Evolutionary conservation across 2,329 filamentous ascomycete species (phyloP).

Genomic region (Fusarium abutilonis): DNA sequence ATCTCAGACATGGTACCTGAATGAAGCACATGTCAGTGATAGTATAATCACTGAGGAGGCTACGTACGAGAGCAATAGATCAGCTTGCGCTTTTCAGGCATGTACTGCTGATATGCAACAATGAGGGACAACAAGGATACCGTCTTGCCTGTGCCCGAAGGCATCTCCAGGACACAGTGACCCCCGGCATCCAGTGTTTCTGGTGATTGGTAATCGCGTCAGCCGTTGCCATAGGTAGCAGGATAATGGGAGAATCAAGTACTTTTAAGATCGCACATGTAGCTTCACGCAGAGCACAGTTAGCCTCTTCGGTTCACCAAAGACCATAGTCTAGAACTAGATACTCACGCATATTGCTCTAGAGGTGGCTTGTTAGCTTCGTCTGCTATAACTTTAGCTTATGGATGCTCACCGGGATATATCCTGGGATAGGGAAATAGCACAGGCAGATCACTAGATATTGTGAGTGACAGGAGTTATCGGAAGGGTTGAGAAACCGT

Average conservation of each 20-base stretch:
- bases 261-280: constrained; percentile 69
- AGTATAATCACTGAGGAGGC: constrained; percentile 1
- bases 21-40: constrained; percentile 9
- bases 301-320: background rate
- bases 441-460: constrained; percentile 63
- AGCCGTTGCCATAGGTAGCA: constrained; percentile 1
- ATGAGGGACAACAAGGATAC: constrained; percentile 95
- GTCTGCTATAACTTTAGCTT: background rate
- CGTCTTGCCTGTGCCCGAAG: constrained; percentile 97
- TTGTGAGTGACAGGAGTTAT: constrained; percentile 29
- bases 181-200: constrained; percentile 90
- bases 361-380: constrained; percentile 5
- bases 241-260: constrained; percentile 9
- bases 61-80: constrained; percentile 91
- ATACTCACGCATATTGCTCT: constrained; percentile 66
- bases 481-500: constrained; percentile 26
- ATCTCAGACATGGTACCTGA: constrained; percentile 97
- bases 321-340: background rate
- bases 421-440: constrained; percentile 69
- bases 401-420: constrained; percentile 60
- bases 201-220: constrained; percentile 38
- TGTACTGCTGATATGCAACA: constrained; percentile 94
- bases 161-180: constrained; percentile 98
- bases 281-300: constrained; percentile 49
- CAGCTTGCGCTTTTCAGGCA: constrained; percentile 91